Conservation (phyloP, 169 alveolate genomes). For the Plasmodium coatneyi region DNA sequence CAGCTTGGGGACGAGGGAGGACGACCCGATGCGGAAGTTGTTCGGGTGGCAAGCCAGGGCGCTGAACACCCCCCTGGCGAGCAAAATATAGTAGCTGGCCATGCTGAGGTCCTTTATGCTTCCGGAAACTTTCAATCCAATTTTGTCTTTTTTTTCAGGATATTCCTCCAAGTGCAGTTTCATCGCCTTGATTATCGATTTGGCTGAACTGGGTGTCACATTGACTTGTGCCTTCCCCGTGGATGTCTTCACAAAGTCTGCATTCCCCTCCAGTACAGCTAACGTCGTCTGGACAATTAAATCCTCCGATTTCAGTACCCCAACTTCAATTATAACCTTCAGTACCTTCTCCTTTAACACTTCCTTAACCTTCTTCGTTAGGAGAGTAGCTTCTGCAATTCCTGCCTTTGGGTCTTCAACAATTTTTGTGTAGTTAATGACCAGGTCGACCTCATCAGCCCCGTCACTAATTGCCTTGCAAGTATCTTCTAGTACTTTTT, state of each 20-base stretch:
- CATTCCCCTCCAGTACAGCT: slow-evolving; percentile 78
- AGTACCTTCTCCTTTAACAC: slow-evolving; percentile 37
- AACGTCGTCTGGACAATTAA: slow-evolving; percentile 56
- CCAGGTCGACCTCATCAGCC: slow-evolving; percentile 81
- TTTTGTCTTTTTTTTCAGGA: slow-evolving; percentile 54
- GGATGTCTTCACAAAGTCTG: slow-evolving; percentile 80
- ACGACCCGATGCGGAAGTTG: slow-evolving; percentile 63
- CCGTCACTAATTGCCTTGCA: slow-evolving; percentile 72
- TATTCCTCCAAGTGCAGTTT: slow-evolving; percentile 6
- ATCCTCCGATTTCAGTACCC: slow-evolving; percentile 72
- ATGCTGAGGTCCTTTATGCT: slow-evolving; percentile 73
- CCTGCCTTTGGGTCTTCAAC: slow-evolving; percentile 56
- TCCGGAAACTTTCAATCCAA: slow-evolving; percentile 81
- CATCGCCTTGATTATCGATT: slow-evolving; percentile 56
- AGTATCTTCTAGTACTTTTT: slow-evolving; percentile 74
- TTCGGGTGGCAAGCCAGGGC: slow-evolving; percentile 74
- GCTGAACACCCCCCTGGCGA: slow-evolving; percentile 67
- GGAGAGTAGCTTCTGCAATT: slow-evolving; percentile 25
- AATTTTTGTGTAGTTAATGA: slow-evolving; percentile 72
- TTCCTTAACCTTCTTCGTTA: slow-evolving; percentile 26
- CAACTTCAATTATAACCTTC: slow-evolving; percentile 81
- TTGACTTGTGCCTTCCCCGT: slow-evolving; percentile 78
- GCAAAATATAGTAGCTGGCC: slow-evolving; percentile 70
- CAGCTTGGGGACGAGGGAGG: slow-evolving; percentile 51
- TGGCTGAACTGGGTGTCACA: slow-evolving; percentile 76